Percentiles rank a stretch among this genome's conserved stretches.
Conservation (phyloP, 2,329 filamentous ascomycete species). For the Verticillium longisporum region DNA sequence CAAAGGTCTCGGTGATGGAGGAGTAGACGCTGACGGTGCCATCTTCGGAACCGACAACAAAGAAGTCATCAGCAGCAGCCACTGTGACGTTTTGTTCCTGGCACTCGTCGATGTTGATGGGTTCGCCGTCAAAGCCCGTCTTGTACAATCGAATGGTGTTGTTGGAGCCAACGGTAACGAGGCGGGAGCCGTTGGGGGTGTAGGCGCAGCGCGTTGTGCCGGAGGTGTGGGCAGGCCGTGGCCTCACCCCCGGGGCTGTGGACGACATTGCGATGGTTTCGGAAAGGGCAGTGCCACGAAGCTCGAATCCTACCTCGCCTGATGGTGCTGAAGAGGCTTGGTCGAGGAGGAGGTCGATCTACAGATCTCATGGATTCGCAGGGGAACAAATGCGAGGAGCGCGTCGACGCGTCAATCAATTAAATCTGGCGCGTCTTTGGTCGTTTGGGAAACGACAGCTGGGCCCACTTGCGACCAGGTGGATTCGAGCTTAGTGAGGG, state of each 20-base stretch:
- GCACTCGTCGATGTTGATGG: constrained; percentile 84
- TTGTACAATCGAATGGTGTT: constrained; percentile 90
- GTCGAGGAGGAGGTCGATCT: not conserved
- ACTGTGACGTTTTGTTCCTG: constrained; percentile 80
- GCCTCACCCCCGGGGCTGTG: constrained; percentile 44
- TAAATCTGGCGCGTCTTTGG: constrained; percentile 16
- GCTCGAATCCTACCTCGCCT: not conserved
- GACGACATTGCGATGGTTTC: constrained; percentile 18
- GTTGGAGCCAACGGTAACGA: constrained; percentile 90
- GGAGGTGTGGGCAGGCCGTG: constrained; percentile 70
- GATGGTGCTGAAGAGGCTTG: not conserved
- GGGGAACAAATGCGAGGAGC: not conserved
- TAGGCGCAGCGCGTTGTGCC: constrained; percentile 85
- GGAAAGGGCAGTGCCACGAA: not conserved
- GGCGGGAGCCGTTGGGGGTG: constrained; percentile 76
- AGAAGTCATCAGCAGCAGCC: constrained; percentile 68
- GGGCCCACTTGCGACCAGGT: not conserved
- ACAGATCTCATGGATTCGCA: not conserved
- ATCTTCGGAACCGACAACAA: constrained; percentile 86
- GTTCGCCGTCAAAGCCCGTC: constrained; percentile 87
- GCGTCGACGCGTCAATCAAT: constrained; percentile 16
- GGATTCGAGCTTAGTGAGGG: not conserved
- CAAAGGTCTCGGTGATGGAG: constrained; percentile 66
- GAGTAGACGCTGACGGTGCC: constrained; percentile 93
- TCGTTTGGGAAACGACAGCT: too few relatives aligned